Evolutionary conservation across 73 alveolate species (phyloP).

Genomic region (Tetrahymena elliotti): DNA sequence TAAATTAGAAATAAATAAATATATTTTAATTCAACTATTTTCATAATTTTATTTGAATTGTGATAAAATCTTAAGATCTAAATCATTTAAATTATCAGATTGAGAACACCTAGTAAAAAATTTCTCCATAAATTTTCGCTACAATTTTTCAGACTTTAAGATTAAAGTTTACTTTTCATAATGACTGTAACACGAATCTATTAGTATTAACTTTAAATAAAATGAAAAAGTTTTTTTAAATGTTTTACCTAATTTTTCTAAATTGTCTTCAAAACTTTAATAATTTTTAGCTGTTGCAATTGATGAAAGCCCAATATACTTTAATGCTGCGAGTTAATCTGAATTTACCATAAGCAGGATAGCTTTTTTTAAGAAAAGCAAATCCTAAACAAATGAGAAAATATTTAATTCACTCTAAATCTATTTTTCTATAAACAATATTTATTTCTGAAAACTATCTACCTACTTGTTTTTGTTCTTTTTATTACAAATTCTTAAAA

Average conservation of each 20-base stretch:
- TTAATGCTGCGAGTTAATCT: not conserved
- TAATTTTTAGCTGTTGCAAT: not conserved
- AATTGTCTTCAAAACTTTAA: not conserved
- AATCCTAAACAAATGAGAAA: not conserved
- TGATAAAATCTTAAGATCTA: not conserved
- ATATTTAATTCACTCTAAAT: not conserved
- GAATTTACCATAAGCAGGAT: not conserved
- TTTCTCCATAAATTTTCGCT: not conserved
- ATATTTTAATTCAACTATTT: not conserved
- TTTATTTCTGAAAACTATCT: too few relatives aligned
- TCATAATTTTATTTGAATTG: not conserved
- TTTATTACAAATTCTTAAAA: not conserved
- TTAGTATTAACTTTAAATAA: too few relatives aligned
- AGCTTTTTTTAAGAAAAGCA: not conserved
- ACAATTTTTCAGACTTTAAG: not conserved
- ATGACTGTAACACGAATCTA: not conserved
- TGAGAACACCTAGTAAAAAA: not conserved
- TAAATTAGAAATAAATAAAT: too few relatives aligned
- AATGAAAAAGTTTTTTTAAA: too few relatives aligned
- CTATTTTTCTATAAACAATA: too few relatives aligned
- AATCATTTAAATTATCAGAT: not conserved
- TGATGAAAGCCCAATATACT: not conserved
- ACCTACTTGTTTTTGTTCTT: too few relatives aligned
- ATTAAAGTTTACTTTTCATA: not conserved
- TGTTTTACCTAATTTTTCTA: not conserved